These are phyloP conservation scores for Cichorium intybus DNA, from an alignment of 140 eudicot genomes.

Conservation along the genomic window DNA sequence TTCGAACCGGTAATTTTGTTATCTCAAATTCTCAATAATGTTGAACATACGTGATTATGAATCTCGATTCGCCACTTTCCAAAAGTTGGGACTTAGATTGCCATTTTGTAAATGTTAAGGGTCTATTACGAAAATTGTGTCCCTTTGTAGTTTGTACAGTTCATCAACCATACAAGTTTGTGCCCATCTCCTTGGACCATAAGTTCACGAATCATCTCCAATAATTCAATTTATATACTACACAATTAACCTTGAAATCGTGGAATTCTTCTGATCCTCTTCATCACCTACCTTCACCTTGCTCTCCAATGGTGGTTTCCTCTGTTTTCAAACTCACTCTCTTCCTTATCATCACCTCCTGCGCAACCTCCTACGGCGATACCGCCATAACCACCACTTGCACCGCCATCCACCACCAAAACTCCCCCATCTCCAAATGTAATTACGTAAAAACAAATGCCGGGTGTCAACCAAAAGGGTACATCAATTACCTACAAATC, in stretches of 20 bases:
- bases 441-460: slow-evolving; percentile 33
- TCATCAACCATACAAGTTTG: slow-evolving; percentile 21
- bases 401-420: slow-evolving; percentile 30
- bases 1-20: too few species aligned
- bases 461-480: slow-evolving; percentile 50
- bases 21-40: too few species aligned
- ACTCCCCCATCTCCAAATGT: slow-evolving; percentile 35
- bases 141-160: background rate
- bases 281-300: background rate
- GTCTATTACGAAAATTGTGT: background rate
- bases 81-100: background rate
- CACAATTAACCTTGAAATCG: slow-evolving; percentile 15
- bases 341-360: slow-evolving; percentile 4
- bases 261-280: slow-evolving; percentile 13
- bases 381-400: slow-evolving; percentile 24
- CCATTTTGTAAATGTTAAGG: background rate
- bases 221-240: slow-evolving; percentile 3
- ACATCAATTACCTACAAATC: slow-evolving; percentile 49
- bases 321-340: slow-evolving; percentile 23
- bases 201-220: slow-evolving; percentile 9
- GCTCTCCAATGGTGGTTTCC: slow-evolving; percentile 16
- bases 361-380: slow-evolving; percentile 3
- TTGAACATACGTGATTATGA: too few species aligned
- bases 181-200: slow-evolving; percentile 33
- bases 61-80: too few species aligned